Evolutionary conservation across 257 asterid species (phyloP), one percentile per base, ranked within the genome.

Genomic region (Echites panduratus): DNA sequence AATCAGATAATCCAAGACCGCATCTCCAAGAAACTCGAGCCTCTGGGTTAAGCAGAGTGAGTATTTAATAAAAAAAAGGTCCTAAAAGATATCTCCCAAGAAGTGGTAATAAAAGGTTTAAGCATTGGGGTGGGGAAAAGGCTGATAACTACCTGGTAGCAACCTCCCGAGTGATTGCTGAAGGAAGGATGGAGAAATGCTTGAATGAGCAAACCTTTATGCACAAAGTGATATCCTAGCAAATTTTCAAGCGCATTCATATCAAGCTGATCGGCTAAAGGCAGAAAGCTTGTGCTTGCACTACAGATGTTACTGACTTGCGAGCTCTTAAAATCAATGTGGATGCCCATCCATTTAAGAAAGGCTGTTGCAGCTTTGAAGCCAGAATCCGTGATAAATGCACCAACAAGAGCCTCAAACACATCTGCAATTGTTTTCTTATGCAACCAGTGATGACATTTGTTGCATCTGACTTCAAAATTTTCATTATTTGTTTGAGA

Each of bases 11-110:
- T 95, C 99, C 91, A 95, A 82, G 78, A 89, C 94, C 65, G 99
- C 98, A 86, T 95, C 99, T 80, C 99, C 99, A 19, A 95, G 96
- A 84, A 85, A 92, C 84, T 95, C 99, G 68, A 95, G 88, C 73
- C 99, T 89, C 98, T 92, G 96, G 78, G 78, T 75, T 58, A 85
- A 78, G 77, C 38, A 80, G 75, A 68, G 35, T 78, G 76, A 74
- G 41, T 38, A 61, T 77, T 63, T 75, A 67, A 17, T 14, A 48
- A 4, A 32, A 4, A 32, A n/a, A 52, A 29, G 22, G 27, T 57
- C 44, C 16, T 49, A 67, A 67, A 50, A 44, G 20, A 49, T 17
- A 22, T 43, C 44, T 38, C 9, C 16, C 9, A 57, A 44, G 49
- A 64, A 45, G 68, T 13, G 76, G 16, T 59, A 7, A 68, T 56